phyloP scores from a whole-genome alignment of 106 monocot species.

The Dioscorea dumetorum region DNA sequence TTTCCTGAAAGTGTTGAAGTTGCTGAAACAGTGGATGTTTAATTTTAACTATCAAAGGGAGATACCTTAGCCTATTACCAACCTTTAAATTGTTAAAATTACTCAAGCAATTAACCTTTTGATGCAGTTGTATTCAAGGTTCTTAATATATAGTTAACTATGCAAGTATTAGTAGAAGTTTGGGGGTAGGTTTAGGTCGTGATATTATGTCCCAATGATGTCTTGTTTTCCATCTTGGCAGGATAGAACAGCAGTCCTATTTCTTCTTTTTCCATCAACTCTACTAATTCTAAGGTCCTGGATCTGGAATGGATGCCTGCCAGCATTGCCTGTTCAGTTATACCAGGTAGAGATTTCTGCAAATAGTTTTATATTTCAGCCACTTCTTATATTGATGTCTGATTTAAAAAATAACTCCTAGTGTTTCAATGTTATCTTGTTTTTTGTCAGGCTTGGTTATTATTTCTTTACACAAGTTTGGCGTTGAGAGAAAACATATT shows the following conservation, averaged over 20 bases:
- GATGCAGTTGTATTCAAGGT: too few relatives aligned
- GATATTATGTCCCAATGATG: neutral
- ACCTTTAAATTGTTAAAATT: too few relatives aligned
- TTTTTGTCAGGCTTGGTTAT: constrained; percentile 72
- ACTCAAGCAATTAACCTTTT: too few relatives aligned
- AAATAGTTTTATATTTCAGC: neutral
- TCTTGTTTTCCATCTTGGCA: constrained; percentile 15
- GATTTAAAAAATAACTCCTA: neutral
- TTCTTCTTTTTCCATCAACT: constrained; percentile 65
- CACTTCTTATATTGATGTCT: neutral
- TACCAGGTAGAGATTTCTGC: constrained; percentile 58
- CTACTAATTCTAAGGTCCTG: constrained; percentile 50
- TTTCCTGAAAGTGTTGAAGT: too few relatives aligned
- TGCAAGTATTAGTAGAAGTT: too few relatives aligned
- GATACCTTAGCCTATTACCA: too few relatives aligned
- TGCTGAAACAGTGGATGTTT: too few relatives aligned
- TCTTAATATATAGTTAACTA: too few relatives aligned
- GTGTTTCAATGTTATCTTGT: neutral
- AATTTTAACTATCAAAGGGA: too few relatives aligned
- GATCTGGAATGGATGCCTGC: constrained; percentile 80
- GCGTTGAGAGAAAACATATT: constrained; percentile 91
- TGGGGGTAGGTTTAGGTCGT: neutral
- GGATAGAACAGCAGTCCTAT: constrained; percentile 87
- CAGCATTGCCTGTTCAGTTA: constrained; percentile 74
- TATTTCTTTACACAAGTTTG: constrained; percentile 88